Conservation (phyloP, 2,329 filamentous ascomycete genomes). For the Sordariomycetes sp. region DNA sequence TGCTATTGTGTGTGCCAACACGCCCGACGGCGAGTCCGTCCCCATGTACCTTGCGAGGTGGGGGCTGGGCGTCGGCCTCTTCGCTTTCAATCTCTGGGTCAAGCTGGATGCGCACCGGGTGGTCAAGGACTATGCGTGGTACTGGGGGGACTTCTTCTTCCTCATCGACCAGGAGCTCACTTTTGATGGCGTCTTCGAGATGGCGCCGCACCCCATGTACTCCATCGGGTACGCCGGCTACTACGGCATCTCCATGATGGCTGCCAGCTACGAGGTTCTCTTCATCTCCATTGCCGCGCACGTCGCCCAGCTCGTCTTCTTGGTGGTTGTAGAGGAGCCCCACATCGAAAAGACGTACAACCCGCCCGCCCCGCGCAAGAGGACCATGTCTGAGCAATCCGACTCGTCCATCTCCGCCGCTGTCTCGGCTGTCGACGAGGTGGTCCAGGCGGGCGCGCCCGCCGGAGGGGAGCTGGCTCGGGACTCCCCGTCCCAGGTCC, state of each 20-base stretch:
- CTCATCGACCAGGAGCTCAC: slow-evolving; percentile 95
- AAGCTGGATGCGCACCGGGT: slow-evolving; percentile 96
- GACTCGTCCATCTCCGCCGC: slow-evolving; percentile 13
- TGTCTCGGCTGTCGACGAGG: slow-evolving; percentile 13
- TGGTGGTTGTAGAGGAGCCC: slow-evolving; percentile 86
- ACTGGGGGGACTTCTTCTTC: slow-evolving; percentile 99
- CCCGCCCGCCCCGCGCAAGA: slow-evolving; percentile 65
- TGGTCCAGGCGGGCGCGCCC: slow-evolving; percentile 3
- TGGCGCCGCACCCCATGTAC: slow-evolving; percentile 98
- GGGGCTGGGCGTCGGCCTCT: slow-evolving; percentile 63
- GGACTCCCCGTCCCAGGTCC: slow-evolving; percentile 53
- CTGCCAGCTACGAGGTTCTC: slow-evolving; percentile 92
- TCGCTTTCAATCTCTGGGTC: slow-evolving; percentile 96
- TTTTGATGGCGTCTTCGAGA: slow-evolving; percentile 97
- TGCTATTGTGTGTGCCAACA: slow-evolving; percentile 75
- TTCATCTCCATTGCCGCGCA: slow-evolving; percentile 96
- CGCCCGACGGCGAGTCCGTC: slow-evolving; percentile 60
- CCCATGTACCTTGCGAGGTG: slow-evolving; percentile 65
- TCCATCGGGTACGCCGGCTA: slow-evolving; percentile 96
- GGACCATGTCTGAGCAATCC: slow-evolving; percentile 22
- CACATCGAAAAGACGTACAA: slow-evolving; percentile 99
- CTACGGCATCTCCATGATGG: slow-evolving; percentile 97
- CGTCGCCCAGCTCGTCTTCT: slow-evolving; percentile 86
- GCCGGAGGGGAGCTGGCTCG: slow-evolving; percentile 7
- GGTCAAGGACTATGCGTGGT: slow-evolving; percentile 99